Conservation (phyloP, 2,329 filamentous ascomycete species). For the Fusarium nodosum region DNA sequence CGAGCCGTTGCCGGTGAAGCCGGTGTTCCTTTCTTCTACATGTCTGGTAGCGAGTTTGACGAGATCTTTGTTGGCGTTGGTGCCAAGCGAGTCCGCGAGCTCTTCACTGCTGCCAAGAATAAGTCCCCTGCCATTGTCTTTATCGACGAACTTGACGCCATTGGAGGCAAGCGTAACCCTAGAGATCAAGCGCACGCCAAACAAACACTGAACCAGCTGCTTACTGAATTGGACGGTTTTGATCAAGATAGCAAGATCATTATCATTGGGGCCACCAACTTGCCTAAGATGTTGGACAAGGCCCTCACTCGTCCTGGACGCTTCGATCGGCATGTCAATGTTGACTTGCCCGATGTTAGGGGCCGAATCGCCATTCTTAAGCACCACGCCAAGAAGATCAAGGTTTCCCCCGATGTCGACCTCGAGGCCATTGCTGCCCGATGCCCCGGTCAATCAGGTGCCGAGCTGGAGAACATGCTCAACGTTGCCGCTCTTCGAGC, state of each 20-base stretch:
- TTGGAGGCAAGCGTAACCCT: slow-evolving; percentile 93
- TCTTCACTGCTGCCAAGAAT: slow-evolving; percentile 84
- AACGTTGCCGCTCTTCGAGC: slow-evolving; percentile 96
- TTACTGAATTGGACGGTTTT: slow-evolving; percentile 97
- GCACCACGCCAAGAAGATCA: slow-evolving; percentile 94
- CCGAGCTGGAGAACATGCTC: slow-evolving; percentile 95
- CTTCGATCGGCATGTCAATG: slow-evolving; percentile 92
- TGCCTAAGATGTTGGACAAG: slow-evolving; percentile 93
- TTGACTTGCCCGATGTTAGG: slow-evolving; percentile 91
- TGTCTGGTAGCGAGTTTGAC: slow-evolving; percentile 99
- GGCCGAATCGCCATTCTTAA: slow-evolving; percentile 93
- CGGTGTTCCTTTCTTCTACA: slow-evolving; percentile 99
- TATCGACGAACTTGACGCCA: slow-evolving; percentile 94
- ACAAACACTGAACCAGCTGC: slow-evolving; percentile 95
- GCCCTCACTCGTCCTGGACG: slow-evolving; percentile 93
- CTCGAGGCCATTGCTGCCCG: slow-evolving; percentile 85
- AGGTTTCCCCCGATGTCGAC: slow-evolving; percentile 83
- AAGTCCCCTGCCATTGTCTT: slow-evolving; percentile 96
- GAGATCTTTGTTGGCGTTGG: slow-evolving; percentile 98
- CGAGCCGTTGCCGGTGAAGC: slow-evolving; percentile 97
- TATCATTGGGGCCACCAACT: slow-evolving; percentile 96
- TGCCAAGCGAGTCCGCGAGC: slow-evolving; percentile 93
- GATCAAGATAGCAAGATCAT: slow-evolving; percentile 95
- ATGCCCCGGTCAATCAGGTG: slow-evolving; percentile 92
- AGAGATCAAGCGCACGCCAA: slow-evolving; percentile 95